A percentile compares a stretch with the other conserved stretches of the same genome.
These are phyloP conservation scores for Marsdenia floribunda DNA, from an alignment of 257 asterid species.

Conservation along the genomic window DNA sequence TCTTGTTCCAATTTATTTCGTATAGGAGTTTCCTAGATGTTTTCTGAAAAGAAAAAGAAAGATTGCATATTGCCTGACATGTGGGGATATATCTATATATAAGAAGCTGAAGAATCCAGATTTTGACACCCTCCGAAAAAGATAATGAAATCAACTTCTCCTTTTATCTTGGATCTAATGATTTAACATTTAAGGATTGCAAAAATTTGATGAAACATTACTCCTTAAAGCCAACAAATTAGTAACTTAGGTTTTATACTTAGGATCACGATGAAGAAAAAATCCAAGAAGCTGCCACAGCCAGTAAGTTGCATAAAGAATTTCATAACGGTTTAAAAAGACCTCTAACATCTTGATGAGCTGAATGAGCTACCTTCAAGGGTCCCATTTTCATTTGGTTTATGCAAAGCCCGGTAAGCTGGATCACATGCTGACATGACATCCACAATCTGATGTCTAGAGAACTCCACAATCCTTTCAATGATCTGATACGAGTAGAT, in stretches of 20 bases:
- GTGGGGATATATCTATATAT: not conserved
- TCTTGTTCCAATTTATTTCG: not conserved
- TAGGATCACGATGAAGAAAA: not conserved
- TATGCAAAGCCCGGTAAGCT: constrained; percentile 83
- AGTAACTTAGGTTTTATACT: not conserved
- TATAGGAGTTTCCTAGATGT: not conserved
- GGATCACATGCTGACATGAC: constrained; percentile 92
- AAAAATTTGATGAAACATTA: not conserved
- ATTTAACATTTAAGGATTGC: not conserved
- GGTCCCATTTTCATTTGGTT: constrained; percentile 56
- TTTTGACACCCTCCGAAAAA: not conserved
- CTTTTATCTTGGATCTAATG: not conserved
- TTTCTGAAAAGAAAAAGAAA: not conserved
- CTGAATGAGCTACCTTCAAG: constrained; percentile 57
- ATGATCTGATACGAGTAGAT: constrained; percentile 57
- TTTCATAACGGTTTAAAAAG: not conserved
- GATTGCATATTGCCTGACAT: not conserved
- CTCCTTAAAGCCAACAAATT: not conserved
- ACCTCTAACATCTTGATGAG: not conserved
- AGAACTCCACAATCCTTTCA: constrained; percentile 92
- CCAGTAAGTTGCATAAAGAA: not conserved
- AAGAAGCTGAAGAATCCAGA: not conserved
- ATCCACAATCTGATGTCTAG: constrained; percentile 89
- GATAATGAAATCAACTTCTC: not conserved
- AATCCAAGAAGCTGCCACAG: not conserved